These are phyloP conservation scores for Boletus reticuloceps DNA, from an alignment of 768 basidiomycete species.

Conservation along the genomic window DNA sequence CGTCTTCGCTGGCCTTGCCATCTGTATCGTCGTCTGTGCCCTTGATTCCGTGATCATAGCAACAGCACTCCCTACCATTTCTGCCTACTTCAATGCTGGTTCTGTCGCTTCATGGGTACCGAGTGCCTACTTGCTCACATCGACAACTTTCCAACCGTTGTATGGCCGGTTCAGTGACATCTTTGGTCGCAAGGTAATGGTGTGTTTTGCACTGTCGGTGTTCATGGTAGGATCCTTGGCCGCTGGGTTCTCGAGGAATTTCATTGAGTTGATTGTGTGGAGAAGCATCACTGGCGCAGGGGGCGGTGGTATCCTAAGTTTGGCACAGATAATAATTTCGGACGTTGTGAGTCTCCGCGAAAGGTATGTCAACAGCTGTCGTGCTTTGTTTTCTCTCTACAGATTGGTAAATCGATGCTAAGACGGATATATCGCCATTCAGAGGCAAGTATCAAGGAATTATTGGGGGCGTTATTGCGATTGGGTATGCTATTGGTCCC, in stretches of 20 bases:
- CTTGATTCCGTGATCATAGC: not conserved
- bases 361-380: not conserved
- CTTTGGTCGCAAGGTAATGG: not conserved
- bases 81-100: not conserved
- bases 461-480: not conserved
- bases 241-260: not conserved
- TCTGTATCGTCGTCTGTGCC: not conserved
- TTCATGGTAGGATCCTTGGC: not conserved
- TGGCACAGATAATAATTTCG: not conserved
- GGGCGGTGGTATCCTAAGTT: not conserved
- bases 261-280: not conserved
- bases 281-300: not conserved
- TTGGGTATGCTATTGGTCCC: not conserved
- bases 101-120: not conserved
- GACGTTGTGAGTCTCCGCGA: not conserved
- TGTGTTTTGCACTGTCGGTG: not conserved
- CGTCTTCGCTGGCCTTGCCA: not conserved
- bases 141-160: not conserved
- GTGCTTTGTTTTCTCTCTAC: too few species aligned
- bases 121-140: not conserved
- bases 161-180: constrained; percentile 1
- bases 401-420: too few species aligned
- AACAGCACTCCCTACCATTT: not conserved
- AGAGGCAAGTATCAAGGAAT: constrained; percentile 1
- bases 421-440: too few species aligned